These are phyloP conservation scores for Tylopilus sp. DNA, from an alignment of 1,284 basidiomycete species.

Conservation along the genomic window DNA sequence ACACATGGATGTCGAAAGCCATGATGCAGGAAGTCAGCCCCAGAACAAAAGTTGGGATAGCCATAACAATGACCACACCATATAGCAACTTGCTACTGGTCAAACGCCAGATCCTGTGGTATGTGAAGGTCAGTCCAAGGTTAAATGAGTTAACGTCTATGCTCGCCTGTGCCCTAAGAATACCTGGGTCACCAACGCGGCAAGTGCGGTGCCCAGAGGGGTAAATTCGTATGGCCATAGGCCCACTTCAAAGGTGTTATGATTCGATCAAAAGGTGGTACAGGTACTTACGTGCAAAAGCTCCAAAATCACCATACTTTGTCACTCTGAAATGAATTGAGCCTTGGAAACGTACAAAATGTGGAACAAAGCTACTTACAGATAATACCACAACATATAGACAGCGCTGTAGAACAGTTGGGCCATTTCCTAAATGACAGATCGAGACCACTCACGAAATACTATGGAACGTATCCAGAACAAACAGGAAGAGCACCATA, in stretches of 20 bases:
- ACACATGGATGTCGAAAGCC: no score
- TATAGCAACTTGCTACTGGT: no score
- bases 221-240: slow-evolving; percentile 57
- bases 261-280: not conserved
- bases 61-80: no score
- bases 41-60: no score
- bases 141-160: no score
- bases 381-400: slow-evolving; percentile 31
- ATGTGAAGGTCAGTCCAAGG: no score
- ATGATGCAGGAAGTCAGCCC: no score
- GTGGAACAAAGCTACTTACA: slow-evolving; percentile 13
- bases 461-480: slow-evolving; percentile 59
- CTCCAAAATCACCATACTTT: slow-evolving; percentile 24
- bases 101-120: no score
- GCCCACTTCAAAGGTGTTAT: slow-evolving; percentile 9
- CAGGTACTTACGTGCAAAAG: slow-evolving; percentile 22
- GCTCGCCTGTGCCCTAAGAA: no score
- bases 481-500: slow-evolving; percentile 53
- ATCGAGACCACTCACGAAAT: slow-evolving; percentile 24
- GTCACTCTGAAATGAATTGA: slow-evolving; percentile 18
- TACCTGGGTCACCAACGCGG: no score
- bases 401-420: slow-evolving; percentile 16
- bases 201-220: slow-evolving; percentile 26
- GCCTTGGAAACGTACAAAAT: not conserved
- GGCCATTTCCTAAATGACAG: not conserved